Conservation (phyloP, 2,329 filamentous ascomycete genomes). For the Dothideomycetes sp. region DNA sequence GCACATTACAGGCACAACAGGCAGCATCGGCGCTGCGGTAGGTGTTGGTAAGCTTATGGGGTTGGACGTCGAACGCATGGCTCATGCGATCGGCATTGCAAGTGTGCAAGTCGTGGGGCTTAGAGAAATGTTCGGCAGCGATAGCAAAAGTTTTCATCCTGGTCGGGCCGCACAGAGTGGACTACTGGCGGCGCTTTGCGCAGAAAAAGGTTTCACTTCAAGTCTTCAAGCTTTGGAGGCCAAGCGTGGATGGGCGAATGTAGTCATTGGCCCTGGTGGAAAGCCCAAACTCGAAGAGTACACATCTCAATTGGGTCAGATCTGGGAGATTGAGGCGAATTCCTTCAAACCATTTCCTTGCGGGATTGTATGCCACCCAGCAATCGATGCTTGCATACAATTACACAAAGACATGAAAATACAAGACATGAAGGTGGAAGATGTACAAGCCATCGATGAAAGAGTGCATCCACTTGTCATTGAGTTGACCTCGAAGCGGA, state of each 20-base stretch:
- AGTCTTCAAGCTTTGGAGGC: constrained; percentile 38
- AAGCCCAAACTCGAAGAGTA: constrained; percentile 29
- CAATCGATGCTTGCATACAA: constrained; percentile 42
- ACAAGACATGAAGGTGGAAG: constrained; percentile 18
- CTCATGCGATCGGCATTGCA: constrained; percentile 42
- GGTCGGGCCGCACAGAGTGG: constrained; percentile 44
- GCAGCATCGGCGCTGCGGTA: constrained; percentile 42
- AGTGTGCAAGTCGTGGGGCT: constrained; percentile 43
- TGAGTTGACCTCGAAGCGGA: constrained; percentile 40
- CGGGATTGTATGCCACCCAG: constrained; percentile 46
- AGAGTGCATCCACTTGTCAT: constrained; percentile 42
- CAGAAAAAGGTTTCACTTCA: constrained; percentile 38
- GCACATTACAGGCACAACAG: constrained; percentile 43
- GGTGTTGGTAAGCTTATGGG: constrained; percentile 38
- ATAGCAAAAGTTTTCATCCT: constrained; percentile 46
- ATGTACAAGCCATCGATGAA: constrained; percentile 30
- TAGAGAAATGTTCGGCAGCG: constrained; percentile 44
- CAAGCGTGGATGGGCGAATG: constrained; percentile 42
- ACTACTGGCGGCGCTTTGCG: constrained; percentile 35
- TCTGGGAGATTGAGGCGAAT: constrained; percentile 44
- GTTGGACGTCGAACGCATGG: constrained; percentile 28
- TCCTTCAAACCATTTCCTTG: constrained; percentile 48
- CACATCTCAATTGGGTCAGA: constrained; percentile 23
- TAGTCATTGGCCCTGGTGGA: constrained; percentile 31
- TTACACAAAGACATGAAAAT: constrained; percentile 28